phyloP scores from a whole-genome alignment of 2,329 filamentous ascomycete species.

The Zasmidium citrigriseum region DNA sequence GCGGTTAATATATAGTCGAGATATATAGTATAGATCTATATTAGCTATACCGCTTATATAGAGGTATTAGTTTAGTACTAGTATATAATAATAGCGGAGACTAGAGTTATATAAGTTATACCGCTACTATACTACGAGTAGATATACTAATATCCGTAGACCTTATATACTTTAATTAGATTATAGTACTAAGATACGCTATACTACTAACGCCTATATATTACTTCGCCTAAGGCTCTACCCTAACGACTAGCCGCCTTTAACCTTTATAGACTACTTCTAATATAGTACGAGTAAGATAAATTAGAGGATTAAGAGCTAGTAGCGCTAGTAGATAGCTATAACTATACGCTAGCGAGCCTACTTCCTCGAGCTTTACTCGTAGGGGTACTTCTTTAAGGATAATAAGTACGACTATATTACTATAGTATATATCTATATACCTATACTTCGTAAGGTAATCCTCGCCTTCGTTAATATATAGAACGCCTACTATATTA shows the following conservation, averaged over 20 bases:
- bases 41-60: not conserved
- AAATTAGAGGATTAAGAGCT: not conserved
- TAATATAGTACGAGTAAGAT: not conserved
- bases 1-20: not conserved
- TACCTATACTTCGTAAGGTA: not conserved
- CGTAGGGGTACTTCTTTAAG: not conserved
- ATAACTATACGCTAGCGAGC: not conserved
- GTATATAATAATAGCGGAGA: not conserved
- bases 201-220: not conserved
- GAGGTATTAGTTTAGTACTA: not conserved
- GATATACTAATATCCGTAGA: not conserved
- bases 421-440: not conserved
- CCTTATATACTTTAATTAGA: not conserved
- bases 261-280: not conserved
- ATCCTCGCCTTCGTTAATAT: not conserved
- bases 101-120: not conserved
- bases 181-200: not conserved
- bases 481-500: constrained; percentile 1
- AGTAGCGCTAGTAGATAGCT: constrained; percentile 1
- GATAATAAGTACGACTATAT: not conserved
- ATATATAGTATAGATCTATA: not conserved
- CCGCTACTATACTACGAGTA: not conserved
- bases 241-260: not conserved
- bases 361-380: not conserved
- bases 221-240: not conserved